A percentile compares a stretch with the other conserved stretches of the same genome.
These are phyloP conservation scores for Vigna trinervia DNA, from an alignment of 306 rosid genomes.

Conservation along the genomic window DNA sequence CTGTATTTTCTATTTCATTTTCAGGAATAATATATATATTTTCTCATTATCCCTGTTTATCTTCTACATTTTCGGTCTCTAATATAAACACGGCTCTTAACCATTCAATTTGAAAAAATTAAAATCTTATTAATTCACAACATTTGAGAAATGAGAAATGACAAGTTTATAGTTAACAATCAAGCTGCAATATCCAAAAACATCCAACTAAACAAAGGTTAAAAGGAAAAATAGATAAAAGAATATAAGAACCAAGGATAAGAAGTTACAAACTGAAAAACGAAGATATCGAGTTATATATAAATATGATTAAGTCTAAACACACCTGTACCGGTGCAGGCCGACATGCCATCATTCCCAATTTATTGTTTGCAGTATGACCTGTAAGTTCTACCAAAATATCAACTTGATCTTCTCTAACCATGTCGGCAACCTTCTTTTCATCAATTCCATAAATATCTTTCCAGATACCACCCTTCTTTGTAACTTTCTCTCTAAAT, in stretches of 20 bases:
- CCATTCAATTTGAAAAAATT: slow-evolving; percentile 5
- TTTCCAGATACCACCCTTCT: slow-evolving; percentile 92
- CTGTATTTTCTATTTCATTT: too few relatives aligned
- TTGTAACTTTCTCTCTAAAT: slow-evolving; percentile 84
- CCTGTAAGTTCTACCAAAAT: slow-evolving; percentile 97
- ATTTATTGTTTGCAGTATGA: slow-evolving; percentile 95
- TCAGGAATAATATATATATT: too few relatives aligned
- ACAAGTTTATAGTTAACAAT: neutral
- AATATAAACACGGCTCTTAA: neutral
- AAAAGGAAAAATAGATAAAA: slow-evolving; percentile 9
- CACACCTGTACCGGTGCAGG: slow-evolving; percentile 87
- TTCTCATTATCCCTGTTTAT: too few relatives aligned
- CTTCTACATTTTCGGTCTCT: too few relatives aligned
- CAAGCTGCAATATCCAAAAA: neutral
- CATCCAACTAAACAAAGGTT: neutral
- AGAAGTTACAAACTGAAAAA: neutral
- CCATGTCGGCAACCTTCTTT: slow-evolving; percentile 86
- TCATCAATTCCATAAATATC: slow-evolving; percentile 94
- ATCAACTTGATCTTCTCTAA: slow-evolving; percentile 94
- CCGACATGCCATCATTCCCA: slow-evolving; percentile 98
- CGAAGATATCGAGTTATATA: neutral
- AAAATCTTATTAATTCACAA: slow-evolving; percentile 11
- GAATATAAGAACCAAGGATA: neutral
- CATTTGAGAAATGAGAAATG: neutral
- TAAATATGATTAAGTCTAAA: neutral